These are phyloP conservation scores for Penicillium dipodomyicola DNA, from an alignment of 495 filamentous ascomycete species.

Conservation along the genomic window DNA sequence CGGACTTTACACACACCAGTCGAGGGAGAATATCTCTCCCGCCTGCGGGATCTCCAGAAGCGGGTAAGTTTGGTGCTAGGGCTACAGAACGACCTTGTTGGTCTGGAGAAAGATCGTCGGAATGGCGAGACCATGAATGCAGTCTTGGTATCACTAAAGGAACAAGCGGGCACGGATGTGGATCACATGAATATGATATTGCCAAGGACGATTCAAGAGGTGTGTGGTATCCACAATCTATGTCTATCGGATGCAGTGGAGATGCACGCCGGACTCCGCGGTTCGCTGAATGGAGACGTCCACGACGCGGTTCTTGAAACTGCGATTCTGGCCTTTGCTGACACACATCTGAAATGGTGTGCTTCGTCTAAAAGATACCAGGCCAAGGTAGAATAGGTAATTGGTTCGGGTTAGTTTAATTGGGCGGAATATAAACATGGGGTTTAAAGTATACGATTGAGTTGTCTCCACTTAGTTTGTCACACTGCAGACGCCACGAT, in stretches of 20 bases:
- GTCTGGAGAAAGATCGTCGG: constrained; percentile 5
- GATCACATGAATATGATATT: constrained; percentile 19
- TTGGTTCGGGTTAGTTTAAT: not conserved
- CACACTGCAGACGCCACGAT: not conserved
- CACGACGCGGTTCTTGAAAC: not conserved
- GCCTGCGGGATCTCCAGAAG: not conserved
- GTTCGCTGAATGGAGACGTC: not conserved
- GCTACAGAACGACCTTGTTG: constrained; percentile 5
- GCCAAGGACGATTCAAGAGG: not conserved
- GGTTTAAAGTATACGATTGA: not conserved
- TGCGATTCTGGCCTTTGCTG: not conserved
- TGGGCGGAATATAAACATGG: not conserved
- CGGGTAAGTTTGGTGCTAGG: constrained; percentile 1
- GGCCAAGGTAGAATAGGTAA: not conserved
- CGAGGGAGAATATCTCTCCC: not conserved
- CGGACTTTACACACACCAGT: not conserved
- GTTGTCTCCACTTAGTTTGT: not conserved
- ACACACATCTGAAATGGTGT: constrained; percentile 6
- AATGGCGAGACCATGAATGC: constrained; percentile 8
- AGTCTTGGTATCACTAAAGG: constrained; percentile 1
- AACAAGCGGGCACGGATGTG: not conserved
- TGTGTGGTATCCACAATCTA: constrained; percentile 5
- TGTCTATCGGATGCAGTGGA: not conserved
- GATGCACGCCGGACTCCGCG: not conserved
- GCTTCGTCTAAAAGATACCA: not conserved